Percentiles rank a stretch among this genome's conserved stretches.
Conservation (phyloP, 1,139 yeast species). For the Spathaspora sp. region DNA sequence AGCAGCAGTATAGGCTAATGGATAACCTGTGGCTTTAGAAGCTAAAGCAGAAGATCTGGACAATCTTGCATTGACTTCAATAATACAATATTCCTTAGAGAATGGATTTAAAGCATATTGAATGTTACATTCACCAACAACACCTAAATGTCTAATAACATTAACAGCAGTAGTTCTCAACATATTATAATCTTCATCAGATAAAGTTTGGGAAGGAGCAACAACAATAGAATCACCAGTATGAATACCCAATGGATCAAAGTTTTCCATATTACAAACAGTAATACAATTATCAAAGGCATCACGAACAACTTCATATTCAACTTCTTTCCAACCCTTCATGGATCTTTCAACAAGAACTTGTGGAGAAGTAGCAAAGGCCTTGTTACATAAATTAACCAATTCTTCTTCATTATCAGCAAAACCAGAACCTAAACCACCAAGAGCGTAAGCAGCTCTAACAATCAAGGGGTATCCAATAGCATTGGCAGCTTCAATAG, state of each 20-base stretch:
- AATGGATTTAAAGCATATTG: constrained; percentile 96
- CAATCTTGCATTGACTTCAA: constrained; percentile 96
- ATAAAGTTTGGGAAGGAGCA: constrained; percentile 96
- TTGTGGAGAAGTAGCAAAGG: constrained; percentile 95
- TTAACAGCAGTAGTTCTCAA: constrained; percentile 96
- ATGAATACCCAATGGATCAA: constrained; percentile 97
- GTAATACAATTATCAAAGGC: constrained; percentile 97
- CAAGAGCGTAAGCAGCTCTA: constrained; percentile 96
- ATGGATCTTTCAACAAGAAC: constrained; percentile 92
- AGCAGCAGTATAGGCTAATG: constrained; percentile 97
- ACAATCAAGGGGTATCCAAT: constrained; percentile 96
- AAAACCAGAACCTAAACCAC: constrained; percentile 98
- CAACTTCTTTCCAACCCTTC: constrained; percentile 99
- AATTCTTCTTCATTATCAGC: constrained; percentile 89
- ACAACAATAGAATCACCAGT: constrained; percentile 99
- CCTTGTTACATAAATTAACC: constrained; percentile 80
- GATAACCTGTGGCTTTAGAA: constrained; percentile 98
- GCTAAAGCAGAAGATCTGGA: constrained; percentile 98
- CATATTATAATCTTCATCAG: constrained; percentile 98
- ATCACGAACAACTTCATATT: constrained; percentile 98
- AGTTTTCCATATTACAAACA: constrained; percentile 99
- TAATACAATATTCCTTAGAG: constrained; percentile 93
- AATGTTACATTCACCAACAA: constrained; percentile 98
- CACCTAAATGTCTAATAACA: constrained; percentile 96
- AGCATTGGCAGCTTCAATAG: constrained; percentile 76